Conservation (phyloP, 768 basidiomycete genomes). For the Neoboletus magnificus region DNA sequence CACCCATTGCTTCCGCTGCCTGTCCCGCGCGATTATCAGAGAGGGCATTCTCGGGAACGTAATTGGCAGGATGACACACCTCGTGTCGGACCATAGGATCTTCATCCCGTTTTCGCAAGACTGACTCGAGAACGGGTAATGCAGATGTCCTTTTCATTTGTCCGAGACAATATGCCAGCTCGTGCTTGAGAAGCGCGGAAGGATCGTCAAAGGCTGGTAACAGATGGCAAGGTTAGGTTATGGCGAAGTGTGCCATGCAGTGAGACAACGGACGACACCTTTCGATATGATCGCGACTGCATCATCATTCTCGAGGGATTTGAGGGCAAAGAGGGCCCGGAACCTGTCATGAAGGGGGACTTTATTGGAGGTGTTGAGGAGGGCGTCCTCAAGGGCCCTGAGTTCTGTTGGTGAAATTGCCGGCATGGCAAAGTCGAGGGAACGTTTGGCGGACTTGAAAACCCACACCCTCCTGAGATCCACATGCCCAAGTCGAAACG, state of each 20-base stretch:
- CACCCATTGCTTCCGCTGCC: slow-evolving; percentile 99
- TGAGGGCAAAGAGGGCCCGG: slow-evolving; percentile 88
- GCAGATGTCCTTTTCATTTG: slow-evolving; percentile 78
- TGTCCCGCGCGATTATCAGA: slow-evolving; percentile 32
- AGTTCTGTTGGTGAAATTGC: slow-evolving; percentile 53
- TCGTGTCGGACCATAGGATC: slow-evolving; percentile 99
- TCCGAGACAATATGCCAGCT: slow-evolving; percentile 94
- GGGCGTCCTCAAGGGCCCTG: slow-evolving; percentile 61
- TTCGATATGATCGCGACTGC: slow-evolving; percentile 83
- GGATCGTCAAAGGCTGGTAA: slow-evolving; percentile 74
- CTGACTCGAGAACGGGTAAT: slow-evolving; percentile 72
- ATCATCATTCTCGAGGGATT: slow-evolving; percentile 72
- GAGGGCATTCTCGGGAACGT: background rate
- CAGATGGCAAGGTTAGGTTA: slow-evolving; percentile 1
- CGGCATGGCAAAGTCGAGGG: slow-evolving; percentile 26
- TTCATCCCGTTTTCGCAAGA: slow-evolving; percentile 65
- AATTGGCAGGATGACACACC: slow-evolving; percentile 40
- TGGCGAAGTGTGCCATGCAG: background rate
- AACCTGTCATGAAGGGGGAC: slow-evolving; percentile 85
- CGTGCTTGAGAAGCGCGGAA: slow-evolving; percentile 92
- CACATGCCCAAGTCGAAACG: slow-evolving; percentile 89
- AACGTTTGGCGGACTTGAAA: slow-evolving; percentile 52
- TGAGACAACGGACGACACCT: slow-evolving; percentile 44
- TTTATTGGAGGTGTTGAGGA: slow-evolving; percentile 73
- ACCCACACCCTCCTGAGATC: slow-evolving; percentile 11